Conservation (phyloP, 768 basidiomycete genomes). For the Harrya chromipes region DNA sequence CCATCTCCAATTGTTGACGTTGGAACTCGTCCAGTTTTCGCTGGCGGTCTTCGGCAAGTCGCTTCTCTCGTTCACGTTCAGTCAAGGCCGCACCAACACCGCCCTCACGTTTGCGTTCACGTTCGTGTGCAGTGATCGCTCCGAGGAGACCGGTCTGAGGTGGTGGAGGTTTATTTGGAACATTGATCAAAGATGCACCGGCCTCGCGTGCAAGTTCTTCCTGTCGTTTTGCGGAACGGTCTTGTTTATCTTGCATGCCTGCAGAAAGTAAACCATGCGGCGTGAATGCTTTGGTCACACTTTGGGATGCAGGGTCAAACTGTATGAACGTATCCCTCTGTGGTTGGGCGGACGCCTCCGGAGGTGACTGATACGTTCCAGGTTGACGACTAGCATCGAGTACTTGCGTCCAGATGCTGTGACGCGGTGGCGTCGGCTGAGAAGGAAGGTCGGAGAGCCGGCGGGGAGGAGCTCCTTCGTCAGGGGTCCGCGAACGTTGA, state of each 20-base stretch:
- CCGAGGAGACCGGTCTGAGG: slow-evolving; percentile 95
- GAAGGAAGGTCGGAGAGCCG: slow-evolving; percentile 56
- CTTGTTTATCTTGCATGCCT: slow-evolving; percentile 93
- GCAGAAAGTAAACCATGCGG: slow-evolving; percentile 94
- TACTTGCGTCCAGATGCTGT: slow-evolving; percentile 86
- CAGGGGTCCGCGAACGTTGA: slow-evolving; percentile 53
- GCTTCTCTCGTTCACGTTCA: slow-evolving; percentile 90
- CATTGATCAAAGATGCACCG: slow-evolving; percentile 90
- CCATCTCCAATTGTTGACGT: slow-evolving; percentile 85
- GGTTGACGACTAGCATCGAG: slow-evolving; percentile 65
- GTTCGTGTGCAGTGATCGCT: slow-evolving; percentile 92
- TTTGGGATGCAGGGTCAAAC: slow-evolving; percentile 63
- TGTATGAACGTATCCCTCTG: slow-evolving; percentile 65
- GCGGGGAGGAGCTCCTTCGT: slow-evolving; percentile 54
- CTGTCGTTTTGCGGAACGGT: slow-evolving; percentile 92
- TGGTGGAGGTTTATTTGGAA: slow-evolving; percentile 92
- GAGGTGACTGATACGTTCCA: slow-evolving; percentile 34
- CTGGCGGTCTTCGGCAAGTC: slow-evolving; percentile 89
- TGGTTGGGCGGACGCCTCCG: slow-evolving; percentile 33
- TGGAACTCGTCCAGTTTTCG: slow-evolving; percentile 91
- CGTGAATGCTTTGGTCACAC: slow-evolving; percentile 90
- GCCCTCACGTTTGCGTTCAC: slow-evolving; percentile 91
- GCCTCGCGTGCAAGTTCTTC: slow-evolving; percentile 91
- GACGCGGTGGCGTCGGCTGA: slow-evolving; percentile 48
- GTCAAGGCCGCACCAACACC: slow-evolving; percentile 94